These are phyloP conservation scores for Coemansia sp. DNA, from an alignment of 192 early-diverging fungal species.

Conservation along the genomic window DNA sequence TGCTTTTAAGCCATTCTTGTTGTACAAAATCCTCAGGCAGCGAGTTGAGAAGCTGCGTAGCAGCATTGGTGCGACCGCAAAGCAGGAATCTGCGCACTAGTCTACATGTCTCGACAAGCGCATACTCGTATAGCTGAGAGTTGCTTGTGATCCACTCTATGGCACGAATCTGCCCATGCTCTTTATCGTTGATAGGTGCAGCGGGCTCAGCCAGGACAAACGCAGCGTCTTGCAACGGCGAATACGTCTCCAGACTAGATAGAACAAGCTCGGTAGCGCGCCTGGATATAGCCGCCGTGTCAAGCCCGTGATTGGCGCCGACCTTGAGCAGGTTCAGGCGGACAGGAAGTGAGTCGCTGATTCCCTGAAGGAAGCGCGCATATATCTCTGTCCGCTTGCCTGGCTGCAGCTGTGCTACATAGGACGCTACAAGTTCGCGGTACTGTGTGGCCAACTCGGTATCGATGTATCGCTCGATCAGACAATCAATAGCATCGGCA, in stretches of 20 bases:
- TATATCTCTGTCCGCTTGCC: constrained; percentile 52
- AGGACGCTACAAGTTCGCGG: constrained; percentile 57
- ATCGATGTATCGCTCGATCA: constrained; percentile 60
- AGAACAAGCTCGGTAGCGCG: constrained; percentile 44
- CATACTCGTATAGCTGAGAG: constrained; percentile 45
- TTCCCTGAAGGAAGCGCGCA: constrained; percentile 54
- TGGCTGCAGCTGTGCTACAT: constrained; percentile 53
- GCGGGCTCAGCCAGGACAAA: constrained; percentile 39
- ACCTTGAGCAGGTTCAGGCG: constrained; percentile 50
- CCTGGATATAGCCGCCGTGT: constrained; percentile 39
- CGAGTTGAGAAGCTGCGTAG: constrained; percentile 48
- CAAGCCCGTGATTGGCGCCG: constrained; percentile 50
- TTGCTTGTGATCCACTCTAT: constrained; percentile 63
- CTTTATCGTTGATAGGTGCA: constrained; percentile 19
- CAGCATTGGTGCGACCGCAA: constrained; percentile 54
- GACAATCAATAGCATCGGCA: constrained; percentile 44
- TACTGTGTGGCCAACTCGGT: constrained; percentile 26
- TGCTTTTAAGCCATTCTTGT: constrained; percentile 38
- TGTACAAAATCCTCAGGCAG: constrained; percentile 52
- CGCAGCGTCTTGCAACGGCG: neutral
- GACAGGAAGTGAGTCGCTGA: constrained; percentile 26
- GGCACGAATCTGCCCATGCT: constrained; percentile 53
- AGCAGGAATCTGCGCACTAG: constrained; percentile 60
- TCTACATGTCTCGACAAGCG: constrained; percentile 47
- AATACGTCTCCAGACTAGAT: neutral